phyloP scores from a whole-genome alignment of 106 monocot species.

The Acorus gramineus region DNA sequence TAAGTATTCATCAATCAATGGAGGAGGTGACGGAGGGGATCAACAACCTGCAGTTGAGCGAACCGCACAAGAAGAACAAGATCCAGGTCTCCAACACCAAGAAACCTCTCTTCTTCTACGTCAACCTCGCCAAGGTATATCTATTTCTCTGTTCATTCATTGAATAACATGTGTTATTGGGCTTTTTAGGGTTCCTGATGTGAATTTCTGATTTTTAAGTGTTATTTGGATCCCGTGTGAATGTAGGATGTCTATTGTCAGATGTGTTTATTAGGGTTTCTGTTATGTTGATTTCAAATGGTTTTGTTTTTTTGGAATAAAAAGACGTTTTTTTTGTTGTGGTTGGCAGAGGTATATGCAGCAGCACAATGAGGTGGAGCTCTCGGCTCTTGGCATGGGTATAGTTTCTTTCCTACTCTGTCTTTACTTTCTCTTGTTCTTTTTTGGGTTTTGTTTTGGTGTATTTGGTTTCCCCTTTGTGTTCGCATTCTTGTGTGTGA shows the following conservation, averaged over 20 bases:
- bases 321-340: neutral
- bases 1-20: slow-evolving; percentile 3
- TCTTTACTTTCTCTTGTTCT: neutral
- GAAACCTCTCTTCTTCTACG: slow-evolving; percentile 94
- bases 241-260: neutral
- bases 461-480: too few relatives aligned
- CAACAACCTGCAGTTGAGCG: slow-evolving; percentile 25
- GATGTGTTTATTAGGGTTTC: too few relatives aligned
- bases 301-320: too few relatives aligned
- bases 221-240: neutral
- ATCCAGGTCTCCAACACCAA: slow-evolving; percentile 90
- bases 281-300: too few relatives aligned
- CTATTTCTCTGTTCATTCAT: too few relatives aligned
- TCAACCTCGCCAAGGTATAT: slow-evolving; percentile 82
- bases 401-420: neutral
- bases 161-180: too few relatives aligned
- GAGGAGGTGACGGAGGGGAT: slow-evolving; percentile 41
- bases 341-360: slow-evolving; percentile 16
- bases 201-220: too few relatives aligned
- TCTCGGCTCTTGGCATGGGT: slow-evolving; percentile 20
- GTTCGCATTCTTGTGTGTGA: too few relatives aligned
- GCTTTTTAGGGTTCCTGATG: too few relatives aligned
- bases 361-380: slow-evolving; percentile 18
- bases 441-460: neutral
- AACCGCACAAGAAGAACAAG: slow-evolving; percentile 54